Percentiles rank a stretch among this genome's conserved stretches.
phyloP scores from a whole-genome alignment of 2,329 filamentous ascomycete species.

The Cladosporium sp. region DNA sequence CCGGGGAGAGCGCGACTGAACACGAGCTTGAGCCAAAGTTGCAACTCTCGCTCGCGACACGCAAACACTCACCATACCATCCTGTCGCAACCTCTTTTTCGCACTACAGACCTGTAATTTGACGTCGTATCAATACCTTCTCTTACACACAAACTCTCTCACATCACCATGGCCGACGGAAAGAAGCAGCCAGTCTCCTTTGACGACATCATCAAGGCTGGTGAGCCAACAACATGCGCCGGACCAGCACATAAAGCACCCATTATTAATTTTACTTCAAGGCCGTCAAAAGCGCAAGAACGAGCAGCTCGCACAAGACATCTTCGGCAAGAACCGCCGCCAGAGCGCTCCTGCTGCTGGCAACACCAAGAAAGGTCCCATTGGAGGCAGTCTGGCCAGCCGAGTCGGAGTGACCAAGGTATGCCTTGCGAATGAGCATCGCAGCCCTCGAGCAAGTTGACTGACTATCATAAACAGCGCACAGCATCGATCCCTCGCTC shows the following conservation, averaged over 20 bases:
- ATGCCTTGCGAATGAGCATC: slow-evolving; percentile 29
- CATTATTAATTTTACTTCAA: slow-evolving; percentile 5
- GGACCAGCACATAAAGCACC: background rate
- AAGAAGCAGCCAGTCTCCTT: slow-evolving; percentile 45
- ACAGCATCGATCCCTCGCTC: slow-evolving; percentile 34
- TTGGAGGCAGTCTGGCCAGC: slow-evolving; percentile 63
- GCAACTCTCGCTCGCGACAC: background rate
- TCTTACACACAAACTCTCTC: background rate
- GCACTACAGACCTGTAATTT: background rate
- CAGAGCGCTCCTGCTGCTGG: slow-evolving; percentile 55
- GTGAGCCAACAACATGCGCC: slow-evolving; percentile 37
- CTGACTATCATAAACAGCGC: slow-evolving; percentile 25
- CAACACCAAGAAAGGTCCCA: slow-evolving; percentile 46
- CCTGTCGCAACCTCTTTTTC: background rate
- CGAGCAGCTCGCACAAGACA: slow-evolving; percentile 64
- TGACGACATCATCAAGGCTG: slow-evolving; percentile 55
- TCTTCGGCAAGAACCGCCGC: slow-evolving; percentile 65
- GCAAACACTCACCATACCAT: background rate
- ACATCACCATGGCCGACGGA: slow-evolving; percentile 14
- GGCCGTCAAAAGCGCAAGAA: slow-evolving; percentile 28
- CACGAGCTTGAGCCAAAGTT: background rate
- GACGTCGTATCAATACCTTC: background rate
- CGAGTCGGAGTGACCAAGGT: slow-evolving; percentile 75
- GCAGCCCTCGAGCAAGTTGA: background rate
- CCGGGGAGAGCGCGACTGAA: background rate